Evolutionary conservation across 192 early-diverging fungal species (phyloP), one percentile per base, ranked within the genome.

Genomic region (Gryganskiella cystojenkinii): DNA sequence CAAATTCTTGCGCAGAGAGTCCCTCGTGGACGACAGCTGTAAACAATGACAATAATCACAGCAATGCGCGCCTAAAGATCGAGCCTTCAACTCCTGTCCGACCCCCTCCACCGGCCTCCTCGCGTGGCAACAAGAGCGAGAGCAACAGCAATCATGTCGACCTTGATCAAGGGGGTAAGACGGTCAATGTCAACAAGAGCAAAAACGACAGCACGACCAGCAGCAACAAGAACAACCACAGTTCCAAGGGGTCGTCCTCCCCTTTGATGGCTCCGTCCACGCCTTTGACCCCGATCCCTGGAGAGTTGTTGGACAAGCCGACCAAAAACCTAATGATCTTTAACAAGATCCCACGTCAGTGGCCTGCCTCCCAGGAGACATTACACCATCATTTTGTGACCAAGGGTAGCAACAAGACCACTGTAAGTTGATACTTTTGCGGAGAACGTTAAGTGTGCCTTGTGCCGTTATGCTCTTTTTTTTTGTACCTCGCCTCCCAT

Each of bases 271-370:
- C 64, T 13, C 61, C 74, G 10, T 59, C 66, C 0, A 69, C 66
- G 3, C 67, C 66, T 2, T 28, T 78, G 53, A 64, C 74, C 0
- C 66, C 74, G 20, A 54, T 47, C 8, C 67, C 74, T 40, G 56
- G 53, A n/a, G 74, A 78, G 11, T 30, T n/a, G n/a, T n/a, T 78
- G 61, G 74, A 78, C 45, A 78, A 69, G 45, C 54, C 66, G 1
- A 59, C 74, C 4, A 78, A 64, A 61, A 78, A 78, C 37, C 27
- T 78, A 44, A 78, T 78, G 74, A 69, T 69, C 11, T 78, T 78
- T 20, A 78, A 78, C 49, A 54, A 78, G 56, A 78, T 78, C 42
- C 74, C 74, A 2, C 59, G 74, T 19, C 74, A 78, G 22, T 78
- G 74, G 74, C 74, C 74, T 9, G 56, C 74, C 31, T 78, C 74